These are phyloP conservation scores for Saturnispora zaruensis DNA, from an alignment of 805 yeast species.

Conservation along the genomic window DNA sequence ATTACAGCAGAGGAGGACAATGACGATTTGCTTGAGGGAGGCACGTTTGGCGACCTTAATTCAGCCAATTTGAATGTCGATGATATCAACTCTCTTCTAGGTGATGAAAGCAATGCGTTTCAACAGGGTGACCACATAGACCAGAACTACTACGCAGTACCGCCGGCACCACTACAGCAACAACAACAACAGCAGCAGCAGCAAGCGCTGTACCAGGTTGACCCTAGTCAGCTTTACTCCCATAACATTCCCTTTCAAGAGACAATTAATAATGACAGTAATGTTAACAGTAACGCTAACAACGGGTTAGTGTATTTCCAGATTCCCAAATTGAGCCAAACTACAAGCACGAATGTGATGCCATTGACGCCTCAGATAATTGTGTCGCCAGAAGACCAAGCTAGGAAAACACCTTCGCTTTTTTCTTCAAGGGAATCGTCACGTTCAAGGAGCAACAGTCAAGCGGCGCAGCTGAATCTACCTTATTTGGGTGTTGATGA, in stretches of 20 bases:
- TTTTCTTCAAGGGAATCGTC: conserved; percentile 1
- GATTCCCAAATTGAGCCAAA: conserved; percentile 1
- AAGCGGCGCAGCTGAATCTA: neutral
- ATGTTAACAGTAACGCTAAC: neutral
- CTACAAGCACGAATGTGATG: conserved; percentile 1
- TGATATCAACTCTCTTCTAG: conserved; percentile 3
- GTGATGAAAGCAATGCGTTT: neutral
- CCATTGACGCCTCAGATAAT: conserved; percentile 5
- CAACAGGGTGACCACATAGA: neutral
- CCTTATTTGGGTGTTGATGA: neutral
- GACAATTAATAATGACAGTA: neutral
- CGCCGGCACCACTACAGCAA: neutral
- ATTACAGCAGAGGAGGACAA: conserved; percentile 3
- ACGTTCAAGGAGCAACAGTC: neutral
- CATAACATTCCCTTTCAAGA: neutral
- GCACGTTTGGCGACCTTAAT: neutral
- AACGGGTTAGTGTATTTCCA: neutral
- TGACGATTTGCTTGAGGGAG: neutral
- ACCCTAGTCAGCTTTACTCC: neutral
- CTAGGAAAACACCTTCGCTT: conserved; percentile 4
- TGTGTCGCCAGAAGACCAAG: conserved; percentile 6
- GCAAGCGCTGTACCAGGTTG: neutral
- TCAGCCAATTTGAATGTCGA: neutral
- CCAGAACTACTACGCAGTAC: neutral
- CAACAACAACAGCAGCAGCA: neutral